Evolutionary conservation across 768 basidiomycete genomes (phyloP).

Genomic region (Boletus insuetus): DNA sequence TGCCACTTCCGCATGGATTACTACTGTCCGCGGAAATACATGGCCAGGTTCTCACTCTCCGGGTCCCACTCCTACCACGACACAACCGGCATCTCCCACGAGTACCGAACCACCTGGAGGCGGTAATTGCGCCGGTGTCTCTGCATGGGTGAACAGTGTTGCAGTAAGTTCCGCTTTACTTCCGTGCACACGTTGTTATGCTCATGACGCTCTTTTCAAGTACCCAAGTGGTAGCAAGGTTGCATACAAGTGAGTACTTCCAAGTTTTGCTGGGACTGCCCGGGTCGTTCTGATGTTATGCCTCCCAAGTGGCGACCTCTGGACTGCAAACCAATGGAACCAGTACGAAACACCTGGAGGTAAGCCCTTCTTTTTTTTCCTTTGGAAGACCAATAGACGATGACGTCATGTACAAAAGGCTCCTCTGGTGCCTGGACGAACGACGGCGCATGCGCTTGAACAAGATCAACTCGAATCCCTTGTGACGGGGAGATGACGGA

Average conservation of each 20-base stretch:
- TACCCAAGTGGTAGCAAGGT: constrained; percentile 40
- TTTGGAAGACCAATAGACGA: background rate
- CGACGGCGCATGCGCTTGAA: constrained; percentile 46
- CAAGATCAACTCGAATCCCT: background rate
- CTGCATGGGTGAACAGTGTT: constrained; percentile 38
- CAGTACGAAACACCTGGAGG: constrained; percentile 36
- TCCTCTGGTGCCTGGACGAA: constrained; percentile 55
- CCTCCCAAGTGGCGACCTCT: constrained; percentile 39
- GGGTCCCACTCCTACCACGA: constrained; percentile 4
- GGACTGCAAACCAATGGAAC: constrained; percentile 48
- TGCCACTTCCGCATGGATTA: constrained; percentile 38
- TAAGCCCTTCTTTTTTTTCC: background rate
- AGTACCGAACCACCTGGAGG: constrained; percentile 18
- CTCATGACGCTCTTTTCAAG: constrained; percentile 22
- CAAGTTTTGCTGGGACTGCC: background rate
- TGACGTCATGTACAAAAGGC: constrained; percentile 28
- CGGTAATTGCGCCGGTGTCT: constrained; percentile 35
- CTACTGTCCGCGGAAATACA: constrained; percentile 34
- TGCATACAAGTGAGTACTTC: constrained; percentile 37
- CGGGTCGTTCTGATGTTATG: background rate
- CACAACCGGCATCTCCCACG: constrained; percentile 20
- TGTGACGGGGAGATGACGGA: background rate
- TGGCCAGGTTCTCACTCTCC: constrained; percentile 32
- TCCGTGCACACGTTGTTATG: background rate
- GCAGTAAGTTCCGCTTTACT: constrained; percentile 30